Evolutionary conservation across 2,329 filamentous ascomycete species (phyloP).

Genomic region (Gaeumannomyces sp.): DNA sequence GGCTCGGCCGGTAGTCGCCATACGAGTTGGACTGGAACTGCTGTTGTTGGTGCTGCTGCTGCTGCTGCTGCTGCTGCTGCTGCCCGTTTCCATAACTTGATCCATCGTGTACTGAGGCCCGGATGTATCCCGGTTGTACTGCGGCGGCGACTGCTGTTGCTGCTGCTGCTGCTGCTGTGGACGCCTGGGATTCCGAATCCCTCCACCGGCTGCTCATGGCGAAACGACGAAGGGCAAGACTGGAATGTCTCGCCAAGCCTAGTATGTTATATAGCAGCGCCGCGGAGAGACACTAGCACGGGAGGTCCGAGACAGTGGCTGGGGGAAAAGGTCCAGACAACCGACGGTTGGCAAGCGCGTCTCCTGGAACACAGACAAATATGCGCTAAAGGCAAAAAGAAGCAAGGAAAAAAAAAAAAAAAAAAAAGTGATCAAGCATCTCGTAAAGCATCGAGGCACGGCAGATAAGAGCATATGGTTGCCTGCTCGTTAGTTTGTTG

Average conservation of each 20-base stretch:
- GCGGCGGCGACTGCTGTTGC: neutral
- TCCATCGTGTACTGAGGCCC: neutral
- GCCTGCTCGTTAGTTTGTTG: too few relatives aligned
- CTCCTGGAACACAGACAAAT: neutral
- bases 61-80: neutral
- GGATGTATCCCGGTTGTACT: neutral
- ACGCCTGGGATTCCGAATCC: neutral
- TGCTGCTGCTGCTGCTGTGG: constrained; percentile 4
- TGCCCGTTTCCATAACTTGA: neutral
- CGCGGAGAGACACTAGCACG: neutral
- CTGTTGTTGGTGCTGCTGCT: constrained; percentile 3
- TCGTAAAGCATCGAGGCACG: too few relatives aligned
- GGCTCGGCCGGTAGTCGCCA: too few relatives aligned
- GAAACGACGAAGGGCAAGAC: neutral
- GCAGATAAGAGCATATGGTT: too few relatives aligned
- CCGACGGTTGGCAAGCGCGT: neutral
- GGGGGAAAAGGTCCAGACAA: neutral
- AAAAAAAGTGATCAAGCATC: neutral
- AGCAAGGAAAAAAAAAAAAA: neutral
- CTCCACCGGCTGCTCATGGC: neutral
- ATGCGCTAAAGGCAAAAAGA: neutral
- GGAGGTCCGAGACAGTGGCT: neutral
- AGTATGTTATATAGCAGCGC: neutral
- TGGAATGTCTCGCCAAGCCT: neutral
- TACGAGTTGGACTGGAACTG: neutral